Evolutionary conservation across 768 basidiomycete genomes (phyloP).

Genomic region (Serendipita sp.): DNA sequence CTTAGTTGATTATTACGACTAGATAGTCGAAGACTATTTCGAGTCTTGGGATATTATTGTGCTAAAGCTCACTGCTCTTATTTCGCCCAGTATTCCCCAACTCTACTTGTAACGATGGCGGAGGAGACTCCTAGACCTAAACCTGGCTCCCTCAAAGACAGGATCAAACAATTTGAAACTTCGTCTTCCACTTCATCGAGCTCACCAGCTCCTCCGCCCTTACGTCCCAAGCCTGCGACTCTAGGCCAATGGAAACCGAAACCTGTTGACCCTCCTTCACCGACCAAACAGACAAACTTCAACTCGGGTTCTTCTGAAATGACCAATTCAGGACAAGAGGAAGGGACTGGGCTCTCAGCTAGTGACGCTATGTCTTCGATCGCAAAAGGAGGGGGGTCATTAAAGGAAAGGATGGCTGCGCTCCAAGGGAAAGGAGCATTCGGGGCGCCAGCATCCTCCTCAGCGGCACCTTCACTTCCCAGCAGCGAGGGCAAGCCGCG

Average conservation of each 20-base stretch:
- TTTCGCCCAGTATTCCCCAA: neutral
- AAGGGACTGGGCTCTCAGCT: conserved; percentile 49
- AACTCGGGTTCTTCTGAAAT: conserved; percentile 14
- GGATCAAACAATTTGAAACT: conserved; percentile 75
- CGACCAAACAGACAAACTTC: conserved; percentile 19
- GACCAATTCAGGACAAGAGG: conserved; percentile 13
- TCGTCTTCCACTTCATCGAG: conserved; percentile 18
- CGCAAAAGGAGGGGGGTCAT: conserved; percentile 49
- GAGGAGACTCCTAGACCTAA: conserved; percentile 22
- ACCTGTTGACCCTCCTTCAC: conserved; percentile 28
- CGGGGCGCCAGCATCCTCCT: conserved; percentile 31
- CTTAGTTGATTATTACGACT: too few species aligned
- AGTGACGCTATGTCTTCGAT: conserved; percentile 83
- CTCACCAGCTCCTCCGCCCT: conserved; percentile 20
- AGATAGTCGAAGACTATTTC: neutral
- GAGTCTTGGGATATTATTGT: neutral
- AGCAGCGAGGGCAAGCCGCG: conserved; percentile 8
- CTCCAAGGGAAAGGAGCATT: conserved; percentile 73
- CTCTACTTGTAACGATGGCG: conserved; percentile 8
- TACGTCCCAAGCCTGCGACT: conserved; percentile 51
- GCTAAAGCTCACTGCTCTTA: neutral
- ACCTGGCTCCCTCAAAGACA: conserved; percentile 65
- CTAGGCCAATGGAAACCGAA: conserved; percentile 56
- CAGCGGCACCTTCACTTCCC: conserved; percentile 41
- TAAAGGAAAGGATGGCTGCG: conserved; percentile 93